These are phyloP conservation scores for Penicillium digitatum DNA, from an alignment of 2,329 filamentous ascomycete genomes.

Conservation along the genomic window DNA sequence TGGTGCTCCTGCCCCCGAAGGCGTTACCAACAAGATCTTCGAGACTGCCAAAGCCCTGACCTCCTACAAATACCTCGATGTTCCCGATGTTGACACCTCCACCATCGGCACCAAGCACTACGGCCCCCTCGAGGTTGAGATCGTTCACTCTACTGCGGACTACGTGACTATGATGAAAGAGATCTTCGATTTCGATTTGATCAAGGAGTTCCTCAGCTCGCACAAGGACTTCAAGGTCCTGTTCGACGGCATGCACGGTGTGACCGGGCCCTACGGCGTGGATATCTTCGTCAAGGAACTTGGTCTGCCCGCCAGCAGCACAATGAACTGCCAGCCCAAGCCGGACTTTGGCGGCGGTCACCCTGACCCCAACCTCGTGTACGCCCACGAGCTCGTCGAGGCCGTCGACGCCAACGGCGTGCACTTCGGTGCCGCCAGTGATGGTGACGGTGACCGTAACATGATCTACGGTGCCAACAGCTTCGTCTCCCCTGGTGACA, in stretches of 20 bases:
- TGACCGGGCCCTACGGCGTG: constrained; percentile 90
- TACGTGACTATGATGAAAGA: constrained; percentile 95
- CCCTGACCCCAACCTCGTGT: constrained; percentile 96
- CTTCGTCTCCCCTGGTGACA: constrained; percentile 96
- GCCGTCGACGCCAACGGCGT: constrained; percentile 86
- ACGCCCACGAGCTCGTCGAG: constrained; percentile 90
- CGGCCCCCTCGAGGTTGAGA: constrained; percentile 84
- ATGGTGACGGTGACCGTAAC: constrained; percentile 97
- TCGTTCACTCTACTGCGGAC: constrained; percentile 88
- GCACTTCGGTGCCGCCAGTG: constrained; percentile 92
- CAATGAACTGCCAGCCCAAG: constrained; percentile 86
- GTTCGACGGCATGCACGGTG: constrained; percentile 90
- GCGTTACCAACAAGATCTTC: constrained; percentile 97
- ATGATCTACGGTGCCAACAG: constrained; percentile 99
- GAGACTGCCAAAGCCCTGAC: constrained; percentile 83
- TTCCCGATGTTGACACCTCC: constrained; percentile 79
- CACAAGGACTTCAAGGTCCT: constrained; percentile 94
- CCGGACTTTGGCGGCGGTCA: constrained; percentile 97
- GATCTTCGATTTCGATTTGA: constrained; percentile 96
- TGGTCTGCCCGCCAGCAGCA: constrained; percentile 69
- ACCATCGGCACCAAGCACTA: constrained; percentile 81
- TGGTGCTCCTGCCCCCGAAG: constrained; percentile 90
- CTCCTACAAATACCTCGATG: constrained; percentile 86
- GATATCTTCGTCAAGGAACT: constrained; percentile 95
- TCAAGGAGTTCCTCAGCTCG: constrained; percentile 84